These are phyloP conservation scores for Wallacemonas sp. DNA, from an alignment of 208 protist species.

Conservation along the genomic window DNA sequence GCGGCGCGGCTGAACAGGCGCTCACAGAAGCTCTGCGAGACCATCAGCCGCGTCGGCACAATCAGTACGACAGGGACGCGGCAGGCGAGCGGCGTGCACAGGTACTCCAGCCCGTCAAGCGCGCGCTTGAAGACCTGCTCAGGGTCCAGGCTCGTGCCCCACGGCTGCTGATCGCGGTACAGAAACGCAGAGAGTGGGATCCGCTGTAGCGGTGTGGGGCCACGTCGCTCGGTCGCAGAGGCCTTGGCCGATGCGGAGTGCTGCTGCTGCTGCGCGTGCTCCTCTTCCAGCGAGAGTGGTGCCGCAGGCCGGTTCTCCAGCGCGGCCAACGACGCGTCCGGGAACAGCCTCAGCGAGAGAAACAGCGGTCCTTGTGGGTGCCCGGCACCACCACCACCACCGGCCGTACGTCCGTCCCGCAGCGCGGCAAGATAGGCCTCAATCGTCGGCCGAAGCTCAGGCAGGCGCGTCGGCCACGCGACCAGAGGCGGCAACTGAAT, in stretches of 20 bases:
- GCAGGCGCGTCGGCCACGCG: constrained; percentile 25
- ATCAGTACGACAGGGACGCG: constrained; percentile 39
- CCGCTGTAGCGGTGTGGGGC: constrained; percentile 33
- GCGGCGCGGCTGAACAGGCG: constrained; percentile 24
- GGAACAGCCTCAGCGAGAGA: constrained; percentile 51
- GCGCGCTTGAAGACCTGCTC: constrained; percentile 23
- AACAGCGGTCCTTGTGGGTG: constrained; percentile 23
- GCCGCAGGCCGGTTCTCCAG: constrained; percentile 1
- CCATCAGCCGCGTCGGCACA: constrained; percentile 60
- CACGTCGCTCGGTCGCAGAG: constrained; percentile 17
- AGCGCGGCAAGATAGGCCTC: constrained; percentile 1
- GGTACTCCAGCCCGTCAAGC: constrained; percentile 23
- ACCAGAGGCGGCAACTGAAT: constrained; percentile 49
- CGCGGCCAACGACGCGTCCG: constrained; percentile 41
- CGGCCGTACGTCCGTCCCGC: not conserved
- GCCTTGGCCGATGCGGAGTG: too few relatives aligned
- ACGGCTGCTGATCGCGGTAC: constrained; percentile 27
- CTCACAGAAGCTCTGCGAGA: constrained; percentile 54
- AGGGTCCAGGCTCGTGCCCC: constrained; percentile 32
- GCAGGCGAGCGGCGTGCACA: constrained; percentile 21
- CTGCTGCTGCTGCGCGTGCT: not conserved
- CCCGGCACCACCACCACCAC: not conserved
- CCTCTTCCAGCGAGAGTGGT: not conserved
- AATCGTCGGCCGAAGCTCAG: not conserved
- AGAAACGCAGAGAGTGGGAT: constrained; percentile 1